Base-by-base conservation (phyloP, 495 filamentous ascomycete species). In the Thermothielavioides terrestris region DNA sequence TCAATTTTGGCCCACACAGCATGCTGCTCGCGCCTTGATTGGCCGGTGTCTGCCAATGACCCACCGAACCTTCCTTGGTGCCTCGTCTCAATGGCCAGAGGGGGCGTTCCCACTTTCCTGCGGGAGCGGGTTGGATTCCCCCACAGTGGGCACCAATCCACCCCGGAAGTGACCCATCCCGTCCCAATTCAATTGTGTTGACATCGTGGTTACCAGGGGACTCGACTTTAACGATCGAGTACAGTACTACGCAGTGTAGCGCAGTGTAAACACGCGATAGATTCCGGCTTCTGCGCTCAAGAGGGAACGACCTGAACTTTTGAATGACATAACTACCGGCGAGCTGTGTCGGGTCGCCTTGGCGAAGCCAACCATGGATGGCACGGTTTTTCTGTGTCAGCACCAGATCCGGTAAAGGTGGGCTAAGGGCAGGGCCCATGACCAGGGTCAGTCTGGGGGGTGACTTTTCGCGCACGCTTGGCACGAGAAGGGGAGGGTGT, bases 351-450 rank as follows among this genome's bases (percentile, higher is more conserved):
- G 40, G 40, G 46, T 25, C 46, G 35, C 35, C 46, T 12, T 36
- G 36, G 12, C 4, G 3, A 36, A 15, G 30, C 23, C 34, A 25
- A 42, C 14, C 37, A 27, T 35, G n/a, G n/a, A n/a, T n/a, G 30
- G 21, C 38, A 50, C n/a, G 25, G 21, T 38, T 42, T 6, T 35
- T 50, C n/a, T n/a, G n/a, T 40, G 49, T 12, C 25, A 18, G n/a
- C 31, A n/a, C 31, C 31, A 34, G 31, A 61, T 50, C 28, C 41
- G 58, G 58, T n/a, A 55, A 58, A 53, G 58, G 58, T 26, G 39
- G 41, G 48, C 36, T 26, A 34, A 49, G 38, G 45, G 54, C 43
- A 37, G 18, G 18, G 30, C 23, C 37, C 18, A 22, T 17, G 35
- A 22, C 9, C 26, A 36, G 52, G 55, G 45, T 48, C 37, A 17